Conservation (phyloP, 805 yeast species). For the Candida gorgasii region DNA sequence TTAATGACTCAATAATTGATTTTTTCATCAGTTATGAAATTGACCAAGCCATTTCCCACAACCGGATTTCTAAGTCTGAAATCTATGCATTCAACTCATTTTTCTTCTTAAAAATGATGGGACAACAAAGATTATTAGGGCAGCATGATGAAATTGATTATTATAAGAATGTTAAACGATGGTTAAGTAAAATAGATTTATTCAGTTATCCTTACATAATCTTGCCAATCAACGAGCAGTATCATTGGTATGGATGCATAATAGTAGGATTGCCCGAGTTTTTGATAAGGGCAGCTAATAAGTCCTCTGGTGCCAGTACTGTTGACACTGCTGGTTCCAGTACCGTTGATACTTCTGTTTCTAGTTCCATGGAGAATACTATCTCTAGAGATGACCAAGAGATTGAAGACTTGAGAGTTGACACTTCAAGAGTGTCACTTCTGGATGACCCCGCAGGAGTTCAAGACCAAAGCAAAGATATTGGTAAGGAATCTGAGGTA, state of each 20-base stretch:
- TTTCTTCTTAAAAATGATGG: constrained; percentile 67
- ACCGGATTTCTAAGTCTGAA: constrained; percentile 29
- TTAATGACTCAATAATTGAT: constrained; percentile 86
- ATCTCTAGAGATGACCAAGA: not conserved
- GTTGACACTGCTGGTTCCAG: no score
- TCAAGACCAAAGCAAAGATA: not conserved
- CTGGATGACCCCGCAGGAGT: not conserved
- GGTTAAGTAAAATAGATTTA: constrained; percentile 72
- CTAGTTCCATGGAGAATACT: no score
- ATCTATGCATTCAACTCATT: constrained; percentile 76
- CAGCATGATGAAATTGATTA: constrained; percentile 25
- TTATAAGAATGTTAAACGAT: constrained; percentile 67
- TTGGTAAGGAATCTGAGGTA: not conserved
- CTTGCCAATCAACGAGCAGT: constrained; percentile 76
- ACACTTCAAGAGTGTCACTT: not conserved
- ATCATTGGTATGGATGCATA: constrained; percentile 88
- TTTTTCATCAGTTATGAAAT: constrained; percentile 70
- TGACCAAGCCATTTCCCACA: constrained; percentile 31
- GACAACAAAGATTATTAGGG: constrained; percentile 15
- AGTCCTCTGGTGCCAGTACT: no score
- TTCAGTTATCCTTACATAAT: constrained; percentile 59
- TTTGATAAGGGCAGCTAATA: constrained; percentile 13
- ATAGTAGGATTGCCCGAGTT: constrained; percentile 53
- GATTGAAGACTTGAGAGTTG: not conserved
- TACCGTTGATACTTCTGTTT: no score